Evolutionary conservation across 768 basidiomycete genomes (phyloP).

Genomic region (Pulveroboletus sp.): DNA sequence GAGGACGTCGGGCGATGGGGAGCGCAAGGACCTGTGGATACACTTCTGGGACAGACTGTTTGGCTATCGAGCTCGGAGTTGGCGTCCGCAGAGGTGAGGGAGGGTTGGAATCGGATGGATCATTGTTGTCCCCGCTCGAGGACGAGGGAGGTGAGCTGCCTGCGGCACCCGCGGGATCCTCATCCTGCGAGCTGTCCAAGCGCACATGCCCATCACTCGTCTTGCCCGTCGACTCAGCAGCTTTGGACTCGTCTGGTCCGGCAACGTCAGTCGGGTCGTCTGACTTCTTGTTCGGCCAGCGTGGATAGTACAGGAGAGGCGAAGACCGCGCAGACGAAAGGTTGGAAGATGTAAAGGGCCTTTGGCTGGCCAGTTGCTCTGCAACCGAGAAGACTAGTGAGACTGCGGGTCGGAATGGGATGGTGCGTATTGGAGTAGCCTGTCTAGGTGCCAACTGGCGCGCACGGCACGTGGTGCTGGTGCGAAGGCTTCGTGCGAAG

Average conservation of each 20-base stretch:
- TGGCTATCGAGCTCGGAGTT: slow-evolving; percentile 59
- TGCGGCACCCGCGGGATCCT: slow-evolving; percentile 31
- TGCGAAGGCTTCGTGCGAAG: slow-evolving; percentile 18
- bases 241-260: slow-evolving; percentile 23
- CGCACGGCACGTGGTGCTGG: slow-evolving; percentile 7
- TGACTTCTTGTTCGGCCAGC: slow-evolving; percentile 36
- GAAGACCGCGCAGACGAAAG: slow-evolving; percentile 27
- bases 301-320: slow-evolving; percentile 30
- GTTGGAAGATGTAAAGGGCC: slow-evolving; percentile 27
- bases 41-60: slow-evolving; percentile 81
- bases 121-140: slow-evolving; percentile 36
- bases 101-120: slow-evolving; percentile 37
- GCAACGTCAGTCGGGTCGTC: slow-evolving; percentile 21
- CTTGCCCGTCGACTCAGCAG: slow-evolving; percentile 18
- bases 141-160: slow-evolving; percentile 33
- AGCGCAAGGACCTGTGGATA: slow-evolving; percentile 95
- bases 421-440: slow-evolving; percentile 9
- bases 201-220: slow-evolving; percentile 15
- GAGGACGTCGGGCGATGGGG: slow-evolving; percentile 89
- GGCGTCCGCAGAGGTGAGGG: slow-evolving; percentile 35
- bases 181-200: slow-evolving; percentile 28
- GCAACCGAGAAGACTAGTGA: slow-evolving; percentile 2
- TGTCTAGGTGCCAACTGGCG: slow-evolving; percentile 11
- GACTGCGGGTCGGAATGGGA: slow-evolving; percentile 6
- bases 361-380: slow-evolving; percentile 10